Evolutionary conservation across 257 asterid species (phyloP).

Genomic region (Datura wrightii): DNA sequence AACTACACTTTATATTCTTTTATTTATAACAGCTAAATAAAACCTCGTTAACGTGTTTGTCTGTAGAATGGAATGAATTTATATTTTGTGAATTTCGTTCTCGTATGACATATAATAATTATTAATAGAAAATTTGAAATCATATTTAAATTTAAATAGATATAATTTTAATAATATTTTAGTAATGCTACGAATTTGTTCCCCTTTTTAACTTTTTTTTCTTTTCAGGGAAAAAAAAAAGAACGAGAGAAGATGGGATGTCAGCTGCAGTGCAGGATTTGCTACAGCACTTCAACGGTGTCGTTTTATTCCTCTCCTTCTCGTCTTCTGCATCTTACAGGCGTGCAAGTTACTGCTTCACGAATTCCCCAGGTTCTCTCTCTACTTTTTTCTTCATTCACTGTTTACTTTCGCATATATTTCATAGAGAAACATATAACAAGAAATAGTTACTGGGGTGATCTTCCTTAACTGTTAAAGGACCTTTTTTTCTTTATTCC

Average conservation of each 20-base stretch:
- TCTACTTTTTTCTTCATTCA: neutral
- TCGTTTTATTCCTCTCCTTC: constrained; percentile 18
- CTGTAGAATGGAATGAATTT: too few relatives aligned
- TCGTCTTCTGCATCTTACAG: neutral
- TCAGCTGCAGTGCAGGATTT: constrained; percentile 20
- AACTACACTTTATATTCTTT: too few relatives aligned
- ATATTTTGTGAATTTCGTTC: neutral
- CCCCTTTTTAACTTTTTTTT: constrained; percentile 14
- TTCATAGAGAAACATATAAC: too few relatives aligned
- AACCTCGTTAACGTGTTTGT: too few relatives aligned
- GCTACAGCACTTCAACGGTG: neutral
- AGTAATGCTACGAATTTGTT: neutral
- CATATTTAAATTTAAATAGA: neutral
- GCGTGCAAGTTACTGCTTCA: neutral
- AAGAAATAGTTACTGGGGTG: neutral
- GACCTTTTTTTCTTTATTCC: neutral
- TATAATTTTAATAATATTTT: constrained; percentile 9
- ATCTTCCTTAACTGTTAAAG: neutral
- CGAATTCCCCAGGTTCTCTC: constrained; percentile 29
- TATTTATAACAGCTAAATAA: too few relatives aligned
- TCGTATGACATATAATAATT: neutral
- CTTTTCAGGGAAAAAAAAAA: neutral
- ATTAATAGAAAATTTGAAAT: neutral
- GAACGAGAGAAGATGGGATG: neutral
- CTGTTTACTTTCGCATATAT: neutral